Conservation (phyloP, 805 yeast species). For the Starmerella etchellsii region DNA sequence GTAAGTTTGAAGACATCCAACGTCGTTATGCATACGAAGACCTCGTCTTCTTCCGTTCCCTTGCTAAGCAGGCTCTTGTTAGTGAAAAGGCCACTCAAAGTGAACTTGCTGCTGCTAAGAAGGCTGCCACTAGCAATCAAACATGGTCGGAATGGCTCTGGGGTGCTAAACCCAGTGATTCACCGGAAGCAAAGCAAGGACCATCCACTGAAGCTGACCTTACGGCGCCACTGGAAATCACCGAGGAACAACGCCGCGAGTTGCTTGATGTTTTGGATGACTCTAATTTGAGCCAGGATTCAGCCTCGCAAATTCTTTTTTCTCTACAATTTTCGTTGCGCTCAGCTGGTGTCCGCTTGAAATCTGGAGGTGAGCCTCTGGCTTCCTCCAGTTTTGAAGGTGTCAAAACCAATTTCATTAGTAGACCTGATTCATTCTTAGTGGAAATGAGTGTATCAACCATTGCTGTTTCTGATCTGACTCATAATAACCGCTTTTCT, state of each 20-base stretch:
- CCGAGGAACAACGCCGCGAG: slow-evolving; percentile 82
- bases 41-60: slow-evolving; percentile 68
- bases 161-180: slow-evolving; percentile 5
- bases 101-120: slow-evolving; percentile 15
- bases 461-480: slow-evolving; percentile 77
- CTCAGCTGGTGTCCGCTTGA: slow-evolving; percentile 64
- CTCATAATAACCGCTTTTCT: slow-evolving; percentile 64
- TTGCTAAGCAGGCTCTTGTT: slow-evolving; percentile 55
- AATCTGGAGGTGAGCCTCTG: slow-evolving; percentile 33
- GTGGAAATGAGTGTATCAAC: slow-evolving; percentile 66
- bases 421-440: slow-evolving; percentile 66
- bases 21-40: slow-evolving; percentile 56
- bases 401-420: slow-evolving; percentile 56
- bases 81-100: slow-evolving; percentile 35
- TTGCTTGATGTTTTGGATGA: slow-evolving; percentile 87
- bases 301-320: slow-evolving; percentile 37
- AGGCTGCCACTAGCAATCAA: slow-evolving; percentile 3
- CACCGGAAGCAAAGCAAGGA: not conserved
- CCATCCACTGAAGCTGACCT: slow-evolving; percentile 24
- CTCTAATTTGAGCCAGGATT: slow-evolving; percentile 39
- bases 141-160: slow-evolving; percentile 22
- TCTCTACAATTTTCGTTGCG: slow-evolving; percentile 56
- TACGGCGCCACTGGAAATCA: slow-evolving; percentile 33
- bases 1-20: slow-evolving; percentile 43
- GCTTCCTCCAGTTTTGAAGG: slow-evolving; percentile 78